These are phyloP conservation scores for Thelonectria rubi DNA, from an alignment of 2,329 filamentous ascomycete species.

Conservation along the genomic window DNA sequence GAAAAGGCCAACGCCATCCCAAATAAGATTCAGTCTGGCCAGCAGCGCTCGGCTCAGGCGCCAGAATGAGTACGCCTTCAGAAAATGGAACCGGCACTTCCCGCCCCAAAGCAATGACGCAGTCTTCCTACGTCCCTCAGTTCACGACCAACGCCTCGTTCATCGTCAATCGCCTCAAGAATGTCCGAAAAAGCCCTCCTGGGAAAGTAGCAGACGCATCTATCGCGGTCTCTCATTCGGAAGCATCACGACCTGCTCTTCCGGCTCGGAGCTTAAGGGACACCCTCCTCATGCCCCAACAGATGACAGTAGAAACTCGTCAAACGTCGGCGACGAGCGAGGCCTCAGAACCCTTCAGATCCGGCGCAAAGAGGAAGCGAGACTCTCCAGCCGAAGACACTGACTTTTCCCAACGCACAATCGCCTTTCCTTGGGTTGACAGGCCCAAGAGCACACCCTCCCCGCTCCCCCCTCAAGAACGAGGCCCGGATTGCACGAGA, in stretches of 20 bases:
- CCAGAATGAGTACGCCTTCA: background rate
- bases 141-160: background rate
- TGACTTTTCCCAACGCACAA: constrained; percentile 48
- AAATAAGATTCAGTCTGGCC: background rate
- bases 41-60: background rate
- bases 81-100: background rate
- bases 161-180: background rate
- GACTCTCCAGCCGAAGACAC: constrained; percentile 26
- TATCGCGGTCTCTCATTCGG: background rate
- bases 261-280: constrained; percentile 12
- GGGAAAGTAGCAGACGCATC: background rate
- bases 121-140: background rate
- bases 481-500: constrained; percentile 24
- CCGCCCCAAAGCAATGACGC: no score
- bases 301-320: constrained; percentile 11
- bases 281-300: constrained; percentile 30
- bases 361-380: constrained; percentile 45
- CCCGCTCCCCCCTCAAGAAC: constrained; percentile 1
- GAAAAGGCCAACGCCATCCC: background rate
- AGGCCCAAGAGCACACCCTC: constrained; percentile 11
- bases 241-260: constrained; percentile 7
- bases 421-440: constrained; percentile 39
- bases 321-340: constrained; percentile 9
- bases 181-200: background rate
- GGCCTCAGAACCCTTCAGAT: constrained; percentile 12